A percentile compares a stretch with the other conserved stretches of the same genome.
phyloP scores from a whole-genome alignment of 106 monocot species.

The Allium cepa region DNA sequence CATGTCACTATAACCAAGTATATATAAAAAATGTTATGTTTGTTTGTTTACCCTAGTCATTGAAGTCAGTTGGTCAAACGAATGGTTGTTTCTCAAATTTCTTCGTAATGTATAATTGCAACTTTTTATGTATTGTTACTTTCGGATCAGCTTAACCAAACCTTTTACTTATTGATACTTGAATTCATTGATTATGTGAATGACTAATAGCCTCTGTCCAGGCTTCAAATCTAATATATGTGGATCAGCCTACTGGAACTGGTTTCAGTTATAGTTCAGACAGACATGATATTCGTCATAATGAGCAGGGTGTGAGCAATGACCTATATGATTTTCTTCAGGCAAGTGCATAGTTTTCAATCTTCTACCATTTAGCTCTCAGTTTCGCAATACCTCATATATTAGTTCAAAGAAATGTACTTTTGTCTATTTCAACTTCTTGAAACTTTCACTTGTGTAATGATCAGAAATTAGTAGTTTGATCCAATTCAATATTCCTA shows the following conservation, averaged over 20 bases:
- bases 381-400: no score
- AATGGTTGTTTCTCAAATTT: no score
- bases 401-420: not conserved
- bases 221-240: slow-evolving; percentile 64
- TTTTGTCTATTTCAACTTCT: not conserved
- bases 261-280: slow-evolving; percentile 66
- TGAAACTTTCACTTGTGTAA: slow-evolving; percentile 22
- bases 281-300: slow-evolving; percentile 45
- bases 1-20: no score
- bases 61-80: no score
- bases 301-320: slow-evolving; percentile 53
- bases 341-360: slow-evolving; percentile 9
- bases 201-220: slow-evolving; percentile 11
- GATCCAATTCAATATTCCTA: no score
- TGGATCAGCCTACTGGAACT: slow-evolving; percentile 77
- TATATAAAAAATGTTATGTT: no score
- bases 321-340: slow-evolving; percentile 70
- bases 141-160: no score
- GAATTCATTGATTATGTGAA: not conserved
- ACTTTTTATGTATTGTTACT: no score
- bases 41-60: no score
- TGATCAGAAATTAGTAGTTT: not conserved
- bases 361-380: no score
- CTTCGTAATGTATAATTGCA: no score
- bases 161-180: not conserved